phyloP scores from a whole-genome alignment of 148 eudicot species.

The Rhododendron ovatum region DNA sequence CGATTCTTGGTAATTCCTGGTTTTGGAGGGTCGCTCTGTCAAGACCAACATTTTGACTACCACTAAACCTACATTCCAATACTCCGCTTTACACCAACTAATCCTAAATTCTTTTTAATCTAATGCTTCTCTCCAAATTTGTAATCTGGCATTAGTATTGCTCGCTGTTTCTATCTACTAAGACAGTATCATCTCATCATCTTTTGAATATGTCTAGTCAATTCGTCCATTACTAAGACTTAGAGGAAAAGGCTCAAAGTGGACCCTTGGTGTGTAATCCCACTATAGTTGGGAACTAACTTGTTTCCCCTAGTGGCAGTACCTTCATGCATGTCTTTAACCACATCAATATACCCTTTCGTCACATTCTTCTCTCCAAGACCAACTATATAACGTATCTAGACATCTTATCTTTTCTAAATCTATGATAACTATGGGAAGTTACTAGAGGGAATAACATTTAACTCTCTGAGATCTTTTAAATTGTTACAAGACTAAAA shows the following conservation, averaged over 20 bases:
- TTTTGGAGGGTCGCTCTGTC: background rate
- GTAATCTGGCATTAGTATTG: background rate
- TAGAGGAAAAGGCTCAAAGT: background rate
- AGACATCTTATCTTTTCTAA: background rate
- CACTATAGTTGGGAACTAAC: background rate
- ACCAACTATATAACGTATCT: background rate
- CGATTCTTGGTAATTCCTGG: background rate
- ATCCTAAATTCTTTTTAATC: background rate
- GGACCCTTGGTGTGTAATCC: background rate
- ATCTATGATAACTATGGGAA: background rate
- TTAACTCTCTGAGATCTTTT: background rate
- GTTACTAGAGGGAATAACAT: background rate
- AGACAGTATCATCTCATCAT: background rate
- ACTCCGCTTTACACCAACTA: background rate
- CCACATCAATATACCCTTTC: background rate
- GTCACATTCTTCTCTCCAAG: background rate
- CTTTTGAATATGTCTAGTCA: background rate
- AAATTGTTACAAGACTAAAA: no score
- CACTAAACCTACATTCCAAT: background rate
- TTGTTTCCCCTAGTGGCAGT: background rate
- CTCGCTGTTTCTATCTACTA: background rate
- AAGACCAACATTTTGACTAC: background rate
- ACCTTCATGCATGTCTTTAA: background rate
- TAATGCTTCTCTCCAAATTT: background rate
- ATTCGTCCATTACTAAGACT: background rate